Base-by-base conservation (phyloP, 768 basidiomycete genomes). In the Tylopilus subfusipes region DNA sequence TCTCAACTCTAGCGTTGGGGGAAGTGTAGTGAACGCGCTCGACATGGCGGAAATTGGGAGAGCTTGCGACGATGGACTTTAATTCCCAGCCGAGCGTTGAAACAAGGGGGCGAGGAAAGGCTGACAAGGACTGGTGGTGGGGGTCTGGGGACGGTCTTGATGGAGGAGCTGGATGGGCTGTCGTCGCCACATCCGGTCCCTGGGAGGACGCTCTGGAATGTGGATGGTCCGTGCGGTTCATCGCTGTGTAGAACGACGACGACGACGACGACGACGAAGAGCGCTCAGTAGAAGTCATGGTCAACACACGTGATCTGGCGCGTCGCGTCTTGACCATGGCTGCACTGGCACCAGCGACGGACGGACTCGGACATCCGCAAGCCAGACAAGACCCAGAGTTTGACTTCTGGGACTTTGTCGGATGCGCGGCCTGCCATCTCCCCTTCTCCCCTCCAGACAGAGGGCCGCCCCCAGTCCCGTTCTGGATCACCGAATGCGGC, bases 401-500 rank as follows among this genome's bases (percentile, higher is more conserved):
- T 52, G 84, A 86, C 59, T 87, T 90, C 67, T 93, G 91, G 90
- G 86, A 90, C 42, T 90, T 88, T 57, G 84, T 90, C 7, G 70
- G 72, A 50, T 93, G 91, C 62, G 74, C 80, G 0, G 75, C 79
- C 63, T 93, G 91, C 61, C 83, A 84, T 58, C 75, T 88, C 25
- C 80, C 84, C 0, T 93, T 87, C 61, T 63, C 74, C 8, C 72
- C 81, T 2, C 68, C 68, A n/a, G 76, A 78, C 34, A 72, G 75
- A 39, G 80, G 78, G 0, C 71, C 73, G 1, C 78, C 84, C 11
- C 75, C 79, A 3, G 72, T 88, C 25, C 91, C 91, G 0, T 93
- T 93, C 68, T 93, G 91, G 91, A 75, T 92, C 55, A 91, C 91
- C 2, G 89, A 92, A 67, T 93, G 91, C 61, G 89, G 89, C 0